Base-by-base conservation (phyloP, 331 rosid species). In the Stylosanthes scabra region DNA sequence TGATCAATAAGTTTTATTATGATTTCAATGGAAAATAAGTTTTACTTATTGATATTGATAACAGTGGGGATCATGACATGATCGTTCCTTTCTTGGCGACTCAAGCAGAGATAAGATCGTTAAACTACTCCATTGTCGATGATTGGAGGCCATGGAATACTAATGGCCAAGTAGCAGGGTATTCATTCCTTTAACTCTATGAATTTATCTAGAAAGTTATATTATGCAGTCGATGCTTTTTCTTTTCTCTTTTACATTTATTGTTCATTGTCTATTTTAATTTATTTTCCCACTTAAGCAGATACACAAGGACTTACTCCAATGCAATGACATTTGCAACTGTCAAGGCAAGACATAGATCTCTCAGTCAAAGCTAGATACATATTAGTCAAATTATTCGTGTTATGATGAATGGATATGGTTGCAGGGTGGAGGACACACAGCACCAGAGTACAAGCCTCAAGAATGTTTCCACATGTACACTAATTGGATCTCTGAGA, bases 121-220 rank as follows among this genome's bases (percentile, higher is more conserved):
- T 86, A 25, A 91, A 89, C 71, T 82, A 83, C 70, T 81, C 91
- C 60, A 84, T 91, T 7, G 75, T 84, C 3, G 90, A 86, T 68
- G 96, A 91, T 45, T 89, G 96, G 97, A 89, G 97, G 51, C 78
- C 71, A 4, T 91, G 96, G 97, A 5, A 27, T 34, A 69, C 82
- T 50, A 76, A 74, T 28, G 87, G 51, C 40, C 93, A 86, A 77
- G 67, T 91, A 59, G 85, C 90, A 52, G 93, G 97, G 96, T 87
- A 79, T 40, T 61, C 39, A 79, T 40, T 61, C 25, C 25, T 0
- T 2, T 1, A 41, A 27, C 0, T 7, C 4, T 8, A 44, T 31
- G 37, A 31, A 31, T 5, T 31, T 31, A 3, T 5, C 3, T 31
- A 31, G 37, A 31, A 31, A 31, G 0, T 1, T 27, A 40, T 45